These are phyloP conservation scores for Phalaenopsis hybrid DNA, from an alignment of 116 monocot species.

Conservation along the genomic window DNA sequence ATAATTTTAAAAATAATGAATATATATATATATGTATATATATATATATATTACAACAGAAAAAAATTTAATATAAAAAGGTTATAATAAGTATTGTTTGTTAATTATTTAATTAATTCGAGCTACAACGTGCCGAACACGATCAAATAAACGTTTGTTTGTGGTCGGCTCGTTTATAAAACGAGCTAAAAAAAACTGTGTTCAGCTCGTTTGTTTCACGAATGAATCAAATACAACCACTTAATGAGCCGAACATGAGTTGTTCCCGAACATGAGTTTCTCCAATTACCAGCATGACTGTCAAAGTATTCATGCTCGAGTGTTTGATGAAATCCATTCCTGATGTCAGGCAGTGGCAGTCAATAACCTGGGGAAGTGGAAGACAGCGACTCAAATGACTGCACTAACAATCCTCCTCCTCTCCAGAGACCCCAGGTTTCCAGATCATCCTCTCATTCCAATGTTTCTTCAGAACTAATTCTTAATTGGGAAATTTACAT, in stretches of 20 bases:
- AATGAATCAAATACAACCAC: no score
- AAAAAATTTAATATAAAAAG: no score
- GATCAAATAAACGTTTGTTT: no score
- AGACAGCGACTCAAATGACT: slow-evolving; percentile 64
- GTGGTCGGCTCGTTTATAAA: no score
- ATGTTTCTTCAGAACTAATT: neutral
- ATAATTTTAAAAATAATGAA: no score
- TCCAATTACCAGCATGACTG: neutral
- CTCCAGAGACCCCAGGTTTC: slow-evolving; percentile 45
- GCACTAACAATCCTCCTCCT: slow-evolving; percentile 45
- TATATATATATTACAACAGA: no score
- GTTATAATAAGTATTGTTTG: no score
- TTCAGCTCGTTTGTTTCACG: no score
- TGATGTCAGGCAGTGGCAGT: slow-evolving; percentile 45
- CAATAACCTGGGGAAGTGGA: slow-evolving; percentile 62
- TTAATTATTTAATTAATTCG: no score
- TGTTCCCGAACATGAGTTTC: neutral
- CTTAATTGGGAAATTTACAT: neutral
- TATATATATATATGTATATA: no score
- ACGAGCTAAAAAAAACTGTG: no score
- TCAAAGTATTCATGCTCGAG: neutral
- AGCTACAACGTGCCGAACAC: no score
- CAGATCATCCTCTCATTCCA: neutral
- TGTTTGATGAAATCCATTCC: neutral
- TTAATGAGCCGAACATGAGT: neutral